Conservation (phyloP, 352 stramenopile genomes). For the Pythium phragmitis region DNA sequence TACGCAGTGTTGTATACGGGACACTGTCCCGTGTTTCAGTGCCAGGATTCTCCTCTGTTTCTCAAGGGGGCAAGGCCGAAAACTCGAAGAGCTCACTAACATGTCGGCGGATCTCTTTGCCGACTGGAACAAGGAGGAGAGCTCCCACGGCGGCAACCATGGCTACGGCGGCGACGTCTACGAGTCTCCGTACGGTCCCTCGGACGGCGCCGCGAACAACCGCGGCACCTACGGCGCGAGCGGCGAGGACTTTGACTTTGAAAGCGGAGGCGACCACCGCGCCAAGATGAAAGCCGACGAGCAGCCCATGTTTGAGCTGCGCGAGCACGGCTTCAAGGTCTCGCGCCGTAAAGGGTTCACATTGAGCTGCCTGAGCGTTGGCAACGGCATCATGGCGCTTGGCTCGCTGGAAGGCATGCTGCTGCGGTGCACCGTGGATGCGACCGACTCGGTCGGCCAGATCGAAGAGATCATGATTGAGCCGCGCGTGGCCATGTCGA, state of each 20-base stretch:
- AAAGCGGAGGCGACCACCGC: slow-evolving; percentile 50
- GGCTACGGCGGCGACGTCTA: slow-evolving; percentile 27
- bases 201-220: background rate
- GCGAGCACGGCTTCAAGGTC: slow-evolving; percentile 85
- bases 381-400: slow-evolving; percentile 80
- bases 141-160: slow-evolving; percentile 28
- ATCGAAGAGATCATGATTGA: slow-evolving; percentile 91
- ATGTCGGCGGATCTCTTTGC: slow-evolving; percentile 90
- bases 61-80: background rate
- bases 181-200: slow-evolving; percentile 35
- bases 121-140: slow-evolving; percentile 87
- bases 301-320: slow-evolving; percentile 83
- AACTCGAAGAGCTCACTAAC: background rate
- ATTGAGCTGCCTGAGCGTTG: slow-evolving; percentile 74
- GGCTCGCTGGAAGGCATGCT: slow-evolving; percentile 82
- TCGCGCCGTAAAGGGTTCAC: slow-evolving; percentile 85
- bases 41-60: slow-evolving; percentile 12
- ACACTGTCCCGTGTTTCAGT: slow-evolving; percentile 15
- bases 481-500: slow-evolving; percentile 76
- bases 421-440: slow-evolving; percentile 72
- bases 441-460: slow-evolving; percentile 64
- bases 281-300: slow-evolving; percentile 59
- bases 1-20: too few relatives aligned
- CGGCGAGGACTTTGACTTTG: slow-evolving; percentile 81
- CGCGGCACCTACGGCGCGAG: slow-evolving; percentile 27